A percentile compares a stretch with the other conserved stretches of the same genome.
Evolutionary conservation across 2,329 filamentous ascomycete genomes (phyloP).

Genomic region (Apiospora arundinis): DNA sequence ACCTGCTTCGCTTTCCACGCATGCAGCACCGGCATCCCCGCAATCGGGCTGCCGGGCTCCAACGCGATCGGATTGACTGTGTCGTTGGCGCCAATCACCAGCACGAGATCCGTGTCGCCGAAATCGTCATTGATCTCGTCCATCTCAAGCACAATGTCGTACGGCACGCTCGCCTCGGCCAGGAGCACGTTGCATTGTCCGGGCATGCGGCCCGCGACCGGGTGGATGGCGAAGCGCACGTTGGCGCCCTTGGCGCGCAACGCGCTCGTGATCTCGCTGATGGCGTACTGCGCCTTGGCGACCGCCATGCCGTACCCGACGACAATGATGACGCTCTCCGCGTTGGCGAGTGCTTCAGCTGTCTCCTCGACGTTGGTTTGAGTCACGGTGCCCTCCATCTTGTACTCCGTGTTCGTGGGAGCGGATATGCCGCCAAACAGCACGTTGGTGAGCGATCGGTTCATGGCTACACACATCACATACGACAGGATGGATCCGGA

Average conservation of each 20-base stretch:
- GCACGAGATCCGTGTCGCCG: conserved; percentile 79
- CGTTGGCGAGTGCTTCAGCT: conserved; percentile 74
- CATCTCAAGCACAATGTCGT: conserved; percentile 94
- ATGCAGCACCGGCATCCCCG: conserved; percentile 90
- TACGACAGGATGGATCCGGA: conserved; percentile 89
- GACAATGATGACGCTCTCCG: conserved; percentile 86
- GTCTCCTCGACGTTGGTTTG: conserved; percentile 83
- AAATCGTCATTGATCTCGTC: conserved; percentile 97
- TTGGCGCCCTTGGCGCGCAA: conserved; percentile 78
- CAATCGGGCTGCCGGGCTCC: conserved; percentile 82
- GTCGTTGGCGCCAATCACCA: conserved; percentile 92
- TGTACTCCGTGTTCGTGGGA: conserved; percentile 67
- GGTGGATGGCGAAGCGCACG: conserved; percentile 89
- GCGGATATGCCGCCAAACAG: conserved; percentile 82
- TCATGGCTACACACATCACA: conserved; percentile 90
- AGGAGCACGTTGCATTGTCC: conserved; percentile 92
- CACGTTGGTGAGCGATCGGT: conserved; percentile 86
- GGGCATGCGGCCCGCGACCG: conserved; percentile 89
- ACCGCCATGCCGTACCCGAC: conserved; percentile 96
- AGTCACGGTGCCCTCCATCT: conserved; percentile 81
- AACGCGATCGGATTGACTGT: conserved; percentile 91
- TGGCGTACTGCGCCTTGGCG: conserved; percentile 90
- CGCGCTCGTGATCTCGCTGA: conserved; percentile 79
- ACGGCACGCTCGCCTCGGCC: conserved; percentile 86
- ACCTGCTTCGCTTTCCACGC: conserved; percentile 95